phyloP scores from a whole-genome alignment of 805 yeast genomes.

The Barnettozyma salicaria region DNA sequence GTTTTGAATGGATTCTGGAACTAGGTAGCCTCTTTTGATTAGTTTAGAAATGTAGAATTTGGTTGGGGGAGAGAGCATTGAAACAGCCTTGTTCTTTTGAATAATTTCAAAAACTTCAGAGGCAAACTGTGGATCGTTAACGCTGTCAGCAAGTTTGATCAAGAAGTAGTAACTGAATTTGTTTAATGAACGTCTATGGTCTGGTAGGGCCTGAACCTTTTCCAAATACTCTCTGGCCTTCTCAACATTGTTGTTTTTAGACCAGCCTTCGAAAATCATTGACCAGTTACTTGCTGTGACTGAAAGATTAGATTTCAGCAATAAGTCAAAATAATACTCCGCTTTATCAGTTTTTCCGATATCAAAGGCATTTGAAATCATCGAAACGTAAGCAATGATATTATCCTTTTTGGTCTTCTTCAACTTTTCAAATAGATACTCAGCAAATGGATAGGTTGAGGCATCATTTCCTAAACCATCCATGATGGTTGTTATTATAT shows the following conservation, averaged over 20 bases:
- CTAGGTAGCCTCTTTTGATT: constrained; percentile 7
- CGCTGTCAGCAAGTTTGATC: constrained; percentile 14
- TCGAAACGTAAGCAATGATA: constrained; percentile 37
- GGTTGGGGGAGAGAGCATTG: constrained; percentile 6
- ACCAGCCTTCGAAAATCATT: constrained; percentile 23
- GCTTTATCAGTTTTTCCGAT: constrained; percentile 38
- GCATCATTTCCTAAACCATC: constrained; percentile 46
- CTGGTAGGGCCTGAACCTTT: constrained; percentile 3
- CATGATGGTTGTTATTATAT: constrained; percentile 46
- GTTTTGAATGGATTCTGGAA: constrained; percentile 17
- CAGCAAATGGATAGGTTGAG: constrained; percentile 45
- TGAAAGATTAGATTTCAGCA: constrained; percentile 25
- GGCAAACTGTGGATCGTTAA: constrained; percentile 20
- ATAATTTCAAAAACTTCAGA: constrained; percentile 14
- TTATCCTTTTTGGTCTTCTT: constrained; percentile 30
- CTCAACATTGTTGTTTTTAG: constrained; percentile 9
- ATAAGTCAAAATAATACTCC: constrained; percentile 26
- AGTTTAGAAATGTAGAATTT: constrained; percentile 10
- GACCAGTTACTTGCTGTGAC: constrained; percentile 19
- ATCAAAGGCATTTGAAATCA: constrained; percentile 42
- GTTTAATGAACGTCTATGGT: constrained; percentile 9
- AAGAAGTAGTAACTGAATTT: constrained; percentile 20
- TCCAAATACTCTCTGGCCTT: constrained; percentile 18
- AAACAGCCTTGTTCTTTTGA: constrained; percentile 5
- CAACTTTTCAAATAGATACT: constrained; percentile 40